Evolutionary conservation across 768 basidiomycete genomes (phyloP).

Genomic region (Heimioporus sp.): DNA sequence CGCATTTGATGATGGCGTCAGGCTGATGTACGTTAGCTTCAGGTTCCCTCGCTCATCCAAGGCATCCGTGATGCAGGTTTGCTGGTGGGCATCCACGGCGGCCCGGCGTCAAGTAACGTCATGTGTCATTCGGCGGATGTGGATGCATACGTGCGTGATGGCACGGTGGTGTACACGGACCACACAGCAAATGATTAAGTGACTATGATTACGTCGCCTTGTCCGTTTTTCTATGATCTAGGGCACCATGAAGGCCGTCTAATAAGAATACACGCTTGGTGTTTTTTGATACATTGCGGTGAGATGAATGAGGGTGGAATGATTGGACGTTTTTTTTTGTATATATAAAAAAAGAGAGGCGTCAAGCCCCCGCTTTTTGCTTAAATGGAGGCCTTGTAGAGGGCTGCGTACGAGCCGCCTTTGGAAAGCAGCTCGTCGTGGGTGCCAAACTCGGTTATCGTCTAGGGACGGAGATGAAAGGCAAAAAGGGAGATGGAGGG

Average conservation of each 20-base stretch:
- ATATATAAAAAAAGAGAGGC: neutral
- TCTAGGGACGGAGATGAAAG: constrained; percentile 41
- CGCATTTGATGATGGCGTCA: constrained; percentile 9
- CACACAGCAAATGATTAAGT: constrained; percentile 48
- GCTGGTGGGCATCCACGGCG: constrained; percentile 82
- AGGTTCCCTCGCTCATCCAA: constrained; percentile 87
- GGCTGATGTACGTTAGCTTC: constrained; percentile 41
- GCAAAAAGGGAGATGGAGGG: constrained; percentile 6
- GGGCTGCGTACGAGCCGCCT: constrained; percentile 63
- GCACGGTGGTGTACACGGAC: constrained; percentile 67
- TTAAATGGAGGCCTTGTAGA: constrained; percentile 69
- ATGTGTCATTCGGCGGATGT: constrained; percentile 44
- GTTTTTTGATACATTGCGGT: constrained; percentile 24
- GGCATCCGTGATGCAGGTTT: constrained; percentile 88
- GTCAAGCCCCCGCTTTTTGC: constrained; percentile 5
- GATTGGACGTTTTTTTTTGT: constrained; percentile 9
- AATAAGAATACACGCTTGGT: constrained; percentile 13
- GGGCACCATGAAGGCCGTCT: constrained; percentile 12
- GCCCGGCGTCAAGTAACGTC: constrained; percentile 39
- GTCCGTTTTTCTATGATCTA: constrained; percentile 24
- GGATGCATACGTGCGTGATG: constrained; percentile 67
- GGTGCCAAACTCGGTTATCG: constrained; percentile 73
- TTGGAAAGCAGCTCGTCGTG: constrained; percentile 62
- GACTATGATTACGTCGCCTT: constrained; percentile 22
- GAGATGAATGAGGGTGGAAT: constrained; percentile 14